Evolutionary conservation across 306 rosid genomes (phyloP).

Genomic region (Trifolium dubium): DNA sequence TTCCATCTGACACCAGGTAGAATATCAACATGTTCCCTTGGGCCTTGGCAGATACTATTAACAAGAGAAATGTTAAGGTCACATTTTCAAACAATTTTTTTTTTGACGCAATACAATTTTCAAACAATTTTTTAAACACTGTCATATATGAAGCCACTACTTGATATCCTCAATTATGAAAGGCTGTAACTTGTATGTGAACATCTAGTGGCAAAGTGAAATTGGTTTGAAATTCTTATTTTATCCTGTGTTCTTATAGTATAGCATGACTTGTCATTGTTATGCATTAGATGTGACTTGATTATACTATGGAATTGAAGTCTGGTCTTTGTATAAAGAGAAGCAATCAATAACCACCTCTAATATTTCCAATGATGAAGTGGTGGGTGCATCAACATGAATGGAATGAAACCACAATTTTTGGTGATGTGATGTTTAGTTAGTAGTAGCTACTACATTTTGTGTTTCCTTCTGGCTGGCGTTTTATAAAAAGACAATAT

Average conservation of each 20-base stretch:
- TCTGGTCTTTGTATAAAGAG: neutral
- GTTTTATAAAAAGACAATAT: neutral
- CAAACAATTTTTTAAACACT: neutral
- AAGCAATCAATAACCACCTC: neutral
- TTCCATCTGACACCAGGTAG: conserved; percentile 11
- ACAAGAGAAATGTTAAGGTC: neutral
- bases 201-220: too few relatives aligned
- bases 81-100: neutral
- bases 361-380: neutral
- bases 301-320: neutral
- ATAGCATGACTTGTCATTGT: neutral
- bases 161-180: too few relatives aligned
- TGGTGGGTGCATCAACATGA: neutral
- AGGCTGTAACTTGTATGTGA: too few relatives aligned
- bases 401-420: neutral
- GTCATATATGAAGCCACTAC: neutral
- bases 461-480: neutral
- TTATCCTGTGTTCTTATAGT: neutral
- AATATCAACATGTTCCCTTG: neutral
- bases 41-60: neutral
- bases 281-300: neutral
- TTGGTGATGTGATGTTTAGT: neutral
- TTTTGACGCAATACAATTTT: too few relatives aligned
- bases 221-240: neutral
- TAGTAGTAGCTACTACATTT: neutral